Percentiles rank a stretch among this genome's conserved stretches.
These are phyloP conservation scores for Naganishia liquefaciens DNA, from an alignment of 1,284 basidiomycete species.

Conservation along the genomic window DNA sequence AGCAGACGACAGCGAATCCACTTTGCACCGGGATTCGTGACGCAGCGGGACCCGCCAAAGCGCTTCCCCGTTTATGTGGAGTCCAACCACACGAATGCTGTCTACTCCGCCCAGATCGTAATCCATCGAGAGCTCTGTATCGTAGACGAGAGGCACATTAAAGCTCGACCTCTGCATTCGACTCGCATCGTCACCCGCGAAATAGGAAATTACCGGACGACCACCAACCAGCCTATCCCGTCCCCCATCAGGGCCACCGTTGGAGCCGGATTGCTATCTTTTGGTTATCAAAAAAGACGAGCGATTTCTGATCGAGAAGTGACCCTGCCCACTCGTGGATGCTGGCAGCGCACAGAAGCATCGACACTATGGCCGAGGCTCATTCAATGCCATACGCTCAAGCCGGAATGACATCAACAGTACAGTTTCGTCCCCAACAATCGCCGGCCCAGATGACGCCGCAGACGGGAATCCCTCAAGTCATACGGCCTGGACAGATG, in stretches of 20 bases:
- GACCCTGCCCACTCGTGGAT: constrained; percentile 8
- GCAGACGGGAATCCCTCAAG: background rate
- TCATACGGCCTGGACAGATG: constrained; percentile 1
- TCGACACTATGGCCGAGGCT: background rate
- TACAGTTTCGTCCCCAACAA: constrained; percentile 9
- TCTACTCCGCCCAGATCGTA: constrained; percentile 3
- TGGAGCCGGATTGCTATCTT: too few relatives aligned
- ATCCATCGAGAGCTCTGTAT: constrained; percentile 9
- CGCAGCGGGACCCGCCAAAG: background rate
- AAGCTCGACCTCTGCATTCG: background rate
- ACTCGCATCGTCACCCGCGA: too few relatives aligned
- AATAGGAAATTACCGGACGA: too few relatives aligned
- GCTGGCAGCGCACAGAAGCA: constrained; percentile 1
- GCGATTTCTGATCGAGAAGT: background rate
- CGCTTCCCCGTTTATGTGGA: constrained; percentile 19
- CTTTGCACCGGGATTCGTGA: background rate
- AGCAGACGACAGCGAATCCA: background rate
- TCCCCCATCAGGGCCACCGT: too few relatives aligned
- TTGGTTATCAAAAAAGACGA: constrained; percentile 3
- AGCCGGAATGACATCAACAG: too few relatives aligned
- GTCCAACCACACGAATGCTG: constrained; percentile 23
- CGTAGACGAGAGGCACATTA: background rate
- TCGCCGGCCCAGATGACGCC: background rate
- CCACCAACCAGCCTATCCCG: too few relatives aligned
- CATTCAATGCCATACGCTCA: background rate